Conservation (phyloP, 2,329 filamentous ascomycete genomes). For the Colletotrichum sp. region DNA sequence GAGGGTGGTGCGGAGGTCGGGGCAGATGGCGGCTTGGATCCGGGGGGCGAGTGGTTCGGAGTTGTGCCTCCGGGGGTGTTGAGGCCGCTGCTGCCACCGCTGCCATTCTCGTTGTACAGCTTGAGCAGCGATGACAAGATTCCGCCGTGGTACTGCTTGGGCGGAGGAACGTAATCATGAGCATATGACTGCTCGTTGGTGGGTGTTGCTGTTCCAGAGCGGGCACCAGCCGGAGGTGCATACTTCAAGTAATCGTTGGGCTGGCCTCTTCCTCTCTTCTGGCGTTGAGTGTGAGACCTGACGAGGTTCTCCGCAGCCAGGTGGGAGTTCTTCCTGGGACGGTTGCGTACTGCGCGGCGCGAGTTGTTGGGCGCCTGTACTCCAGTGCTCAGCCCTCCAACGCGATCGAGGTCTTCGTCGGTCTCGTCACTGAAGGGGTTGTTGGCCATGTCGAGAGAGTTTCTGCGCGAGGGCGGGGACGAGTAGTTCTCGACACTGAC, state of each 20-base stretch:
- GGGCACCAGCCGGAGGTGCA: conserved; percentile 25
- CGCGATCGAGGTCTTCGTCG: neutral
- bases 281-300: conserved; percentile 35
- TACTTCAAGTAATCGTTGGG: conserved; percentile 32
- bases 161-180: conserved; percentile 66
- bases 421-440: conserved; percentile 10
- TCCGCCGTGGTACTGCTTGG: conserved; percentile 73
- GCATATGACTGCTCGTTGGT: conserved; percentile 53
- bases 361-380: neutral
- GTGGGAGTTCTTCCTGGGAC: conserved; percentile 18
- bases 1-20: conserved; percentile 37
- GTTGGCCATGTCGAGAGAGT: neutral
- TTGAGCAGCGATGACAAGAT: conserved; percentile 76
- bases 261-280: conserved; percentile 22
- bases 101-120: conserved; percentile 61
- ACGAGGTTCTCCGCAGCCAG: conserved; percentile 38
- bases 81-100: conserved; percentile 39
- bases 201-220: conserved; percentile 43
- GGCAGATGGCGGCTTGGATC: conserved; percentile 44
- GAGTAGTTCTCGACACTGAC: conserved; percentile 43
- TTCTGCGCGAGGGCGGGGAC: conserved; percentile 27
- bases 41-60: conserved; percentile 44
- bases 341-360: neutral
- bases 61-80: conserved; percentile 47
- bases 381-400: neutral